A percentile compares a stretch with the other conserved stretches of the same genome.
Conservation (phyloP, 257 asterid genomes). For the Nyctanthes arbortristis region DNA sequence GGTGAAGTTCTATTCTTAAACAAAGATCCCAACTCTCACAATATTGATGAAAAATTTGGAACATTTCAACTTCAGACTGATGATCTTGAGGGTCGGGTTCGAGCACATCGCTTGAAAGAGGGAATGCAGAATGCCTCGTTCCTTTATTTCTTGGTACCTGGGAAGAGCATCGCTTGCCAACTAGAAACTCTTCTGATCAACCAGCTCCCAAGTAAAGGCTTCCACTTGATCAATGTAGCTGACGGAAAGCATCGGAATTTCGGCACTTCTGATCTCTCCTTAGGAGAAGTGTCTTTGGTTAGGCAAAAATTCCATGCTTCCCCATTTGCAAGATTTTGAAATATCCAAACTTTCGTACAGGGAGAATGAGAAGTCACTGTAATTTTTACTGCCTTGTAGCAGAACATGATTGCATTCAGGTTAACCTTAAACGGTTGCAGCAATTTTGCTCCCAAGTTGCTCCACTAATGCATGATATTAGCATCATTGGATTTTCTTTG, state of each 20-base stretch:
- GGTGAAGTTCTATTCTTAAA: no score
- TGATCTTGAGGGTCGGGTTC: slow-evolving; percentile 86
- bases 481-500: no score
- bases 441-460: slow-evolving; percentile 54
- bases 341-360: slow-evolving; percentile 15
- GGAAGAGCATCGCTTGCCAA: slow-evolving; percentile 92
- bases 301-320: slow-evolving; percentile 34
- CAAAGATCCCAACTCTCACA: no score
- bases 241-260: slow-evolving; percentile 92
- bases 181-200: slow-evolving; percentile 90
- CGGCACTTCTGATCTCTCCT: slow-evolving; percentile 53
- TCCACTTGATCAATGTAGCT: slow-evolving; percentile 63
- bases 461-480: slow-evolving; percentile 23
- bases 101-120: slow-evolving; percentile 72
- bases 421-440: slow-evolving; percentile 36
- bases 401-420: background rate
- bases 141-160: slow-evolving; percentile 72
- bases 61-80: slow-evolving; percentile 60
- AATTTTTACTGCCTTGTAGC: slow-evolving; percentile 6
- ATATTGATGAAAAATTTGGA: no score
- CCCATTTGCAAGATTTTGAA: background rate
- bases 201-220: slow-evolving; percentile 75
- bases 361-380: slow-evolving; percentile 12
- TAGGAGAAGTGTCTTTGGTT: slow-evolving; percentile 44
- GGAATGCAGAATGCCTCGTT: slow-evolving; percentile 71